These are phyloP conservation scores for Thelonectria olida DNA, from an alignment of 2,329 filamentous ascomycete species.

Conservation along the genomic window DNA sequence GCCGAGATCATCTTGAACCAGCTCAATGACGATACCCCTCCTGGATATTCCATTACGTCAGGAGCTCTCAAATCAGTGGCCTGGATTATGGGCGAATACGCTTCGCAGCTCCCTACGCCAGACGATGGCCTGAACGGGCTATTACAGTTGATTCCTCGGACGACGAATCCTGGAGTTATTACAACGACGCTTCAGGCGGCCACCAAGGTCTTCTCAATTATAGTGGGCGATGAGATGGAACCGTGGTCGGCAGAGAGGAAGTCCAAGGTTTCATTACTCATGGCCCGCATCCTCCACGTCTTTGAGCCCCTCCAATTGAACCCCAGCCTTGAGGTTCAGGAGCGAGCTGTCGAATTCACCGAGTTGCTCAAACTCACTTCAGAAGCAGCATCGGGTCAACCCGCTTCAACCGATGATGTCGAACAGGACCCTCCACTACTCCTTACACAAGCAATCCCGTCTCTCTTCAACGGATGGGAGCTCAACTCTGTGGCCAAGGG, in stretches of 20 bases:
- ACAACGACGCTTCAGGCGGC: conserved; percentile 84
- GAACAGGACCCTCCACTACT: conserved; percentile 80
- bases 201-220: conserved; percentile 82
- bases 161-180: conserved; percentile 72
- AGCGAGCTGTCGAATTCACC: conserved; percentile 90
- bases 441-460: conserved; percentile 89
- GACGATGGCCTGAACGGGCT: conserved; percentile 79
- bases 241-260: conserved; percentile 80
- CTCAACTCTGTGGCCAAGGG: conserved; percentile 88
- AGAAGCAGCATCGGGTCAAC: conserved; percentile 79
- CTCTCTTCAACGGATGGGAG: conserved; percentile 85
- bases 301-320: conserved; percentile 83
- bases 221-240: conserved; percentile 71
- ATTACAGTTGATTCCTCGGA: conserved; percentile 69
- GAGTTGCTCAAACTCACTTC: conserved; percentile 88
- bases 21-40: conserved; percentile 59
- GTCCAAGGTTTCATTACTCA: conserved; percentile 77
- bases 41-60: conserved; percentile 65
- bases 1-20: conserved; percentile 79
- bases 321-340: conserved; percentile 92
- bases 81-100: conserved; percentile 92
- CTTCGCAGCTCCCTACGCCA: conserved; percentile 73
- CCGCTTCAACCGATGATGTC: conserved; percentile 60
- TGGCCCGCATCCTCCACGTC: conserved; percentile 83
- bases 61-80: conserved; percentile 79